phyloP scores from a whole-genome alignment of 495 filamentous ascomycete genomes.

The Daldinia bambusicola region DNA sequence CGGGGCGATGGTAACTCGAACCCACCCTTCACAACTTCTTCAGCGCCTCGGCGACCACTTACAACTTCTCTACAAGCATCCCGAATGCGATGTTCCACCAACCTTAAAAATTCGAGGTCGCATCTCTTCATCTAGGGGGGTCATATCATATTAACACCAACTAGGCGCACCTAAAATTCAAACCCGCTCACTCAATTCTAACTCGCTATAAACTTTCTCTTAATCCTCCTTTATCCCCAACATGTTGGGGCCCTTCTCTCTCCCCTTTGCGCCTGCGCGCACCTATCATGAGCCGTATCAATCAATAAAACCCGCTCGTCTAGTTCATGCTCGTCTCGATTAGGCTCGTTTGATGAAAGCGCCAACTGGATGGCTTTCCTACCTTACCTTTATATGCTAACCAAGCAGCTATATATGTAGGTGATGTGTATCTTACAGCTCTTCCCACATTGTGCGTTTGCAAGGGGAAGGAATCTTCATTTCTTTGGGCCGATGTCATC shows the following conservation, averaged over 20 bases:
- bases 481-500: slow-evolving; percentile 4
- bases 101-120: slow-evolving; percentile 36
- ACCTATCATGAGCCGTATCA: slow-evolving; percentile 3
- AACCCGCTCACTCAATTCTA: slow-evolving; percentile 17
- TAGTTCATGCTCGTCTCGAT: background rate
- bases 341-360: background rate
- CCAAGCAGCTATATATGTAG: slow-evolving; percentile 16
- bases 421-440: slow-evolving; percentile 9
- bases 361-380: slow-evolving; percentile 4
- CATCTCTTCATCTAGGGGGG: slow-evolving; percentile 21
- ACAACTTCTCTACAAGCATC: slow-evolving; percentile 11
- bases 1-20: background rate
- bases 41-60: slow-evolving; percentile 4
- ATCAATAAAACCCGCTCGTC: slow-evolving; percentile 1
- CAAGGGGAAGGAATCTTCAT: slow-evolving; percentile 17
- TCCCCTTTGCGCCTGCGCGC: too few species aligned
- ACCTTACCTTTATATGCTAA: slow-evolving; percentile 2
- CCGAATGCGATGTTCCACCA: slow-evolving; percentile 24
- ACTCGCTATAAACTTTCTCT: slow-evolving; percentile 30
- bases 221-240: slow-evolving; percentile 9
- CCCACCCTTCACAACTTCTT: background rate
- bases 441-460: slow-evolving; percentile 5
- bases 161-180: slow-evolving; percentile 34
- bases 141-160: slow-evolving; percentile 21
- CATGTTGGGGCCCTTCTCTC: background rate